phyloP scores from a whole-genome alignment of 352 stramenopile species.

The Aphanomyces invadans region DNA sequence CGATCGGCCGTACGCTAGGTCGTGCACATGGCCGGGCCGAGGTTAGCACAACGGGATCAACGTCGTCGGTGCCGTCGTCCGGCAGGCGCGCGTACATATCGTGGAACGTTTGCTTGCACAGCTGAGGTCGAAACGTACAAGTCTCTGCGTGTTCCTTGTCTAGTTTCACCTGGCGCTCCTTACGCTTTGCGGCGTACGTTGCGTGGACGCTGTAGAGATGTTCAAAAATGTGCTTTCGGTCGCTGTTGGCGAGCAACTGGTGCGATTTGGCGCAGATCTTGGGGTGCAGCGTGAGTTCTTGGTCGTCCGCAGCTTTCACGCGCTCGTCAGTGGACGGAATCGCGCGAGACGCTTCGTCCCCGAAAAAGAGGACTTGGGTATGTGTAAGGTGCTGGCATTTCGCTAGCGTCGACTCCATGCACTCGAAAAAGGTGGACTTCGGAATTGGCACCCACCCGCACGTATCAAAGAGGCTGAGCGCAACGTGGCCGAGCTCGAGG shows the following conservation, averaged over 20 bases:
- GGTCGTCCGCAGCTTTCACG: conserved; percentile 29
- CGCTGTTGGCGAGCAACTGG: conserved; percentile 54
- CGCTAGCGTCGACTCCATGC: conserved; percentile 57
- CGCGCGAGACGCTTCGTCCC: conserved; percentile 35
- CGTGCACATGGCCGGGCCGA: conserved; percentile 46
- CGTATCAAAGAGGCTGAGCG: conserved; percentile 59
- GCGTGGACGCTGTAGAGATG: conserved; percentile 66
- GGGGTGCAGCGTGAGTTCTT: conserved; percentile 61
- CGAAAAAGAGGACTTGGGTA: conserved; percentile 63
- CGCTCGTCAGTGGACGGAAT: conserved; percentile 18
- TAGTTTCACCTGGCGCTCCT: conserved; percentile 43
- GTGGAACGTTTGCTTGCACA: conserved; percentile 51
- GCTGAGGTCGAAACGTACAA: conserved; percentile 57
- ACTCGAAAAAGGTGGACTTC: conserved; percentile 33
- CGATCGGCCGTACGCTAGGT: conserved; percentile 55
- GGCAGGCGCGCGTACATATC: conserved; percentile 27
- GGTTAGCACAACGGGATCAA: conserved; percentile 29
- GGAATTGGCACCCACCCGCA: conserved; percentile 42
- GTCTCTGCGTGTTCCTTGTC: conserved; percentile 47
- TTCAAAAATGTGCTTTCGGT: conserved; percentile 51
- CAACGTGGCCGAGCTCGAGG: conserved; percentile 43
- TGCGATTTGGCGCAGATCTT: conserved; percentile 63
- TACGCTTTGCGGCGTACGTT: conserved; percentile 54
- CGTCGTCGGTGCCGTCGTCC: not conserved
- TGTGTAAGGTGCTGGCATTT: conserved; percentile 58